Evolutionary conservation across 805 yeast species (phyloP).

Genomic region (Metschnikowia kofuensis): DNA sequence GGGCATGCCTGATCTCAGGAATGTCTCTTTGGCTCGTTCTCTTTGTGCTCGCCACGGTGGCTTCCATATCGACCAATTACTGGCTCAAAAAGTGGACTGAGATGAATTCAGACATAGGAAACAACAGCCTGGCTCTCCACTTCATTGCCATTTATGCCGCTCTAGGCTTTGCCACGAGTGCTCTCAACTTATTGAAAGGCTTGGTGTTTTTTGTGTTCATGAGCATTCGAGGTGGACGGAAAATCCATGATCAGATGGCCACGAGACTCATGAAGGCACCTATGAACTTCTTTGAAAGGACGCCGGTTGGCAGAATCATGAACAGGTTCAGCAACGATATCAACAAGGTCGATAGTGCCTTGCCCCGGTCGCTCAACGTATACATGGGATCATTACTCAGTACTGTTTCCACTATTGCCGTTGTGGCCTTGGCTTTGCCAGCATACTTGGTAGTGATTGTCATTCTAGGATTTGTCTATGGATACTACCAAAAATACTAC

Average conservation of each 20-base stretch:
- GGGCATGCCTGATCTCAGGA: constrained; percentile 56
- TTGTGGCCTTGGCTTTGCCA: constrained; percentile 57
- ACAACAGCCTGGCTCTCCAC: constrained; percentile 40
- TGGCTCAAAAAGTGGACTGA: constrained; percentile 76
- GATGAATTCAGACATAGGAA: constrained; percentile 36
- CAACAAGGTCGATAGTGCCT: constrained; percentile 50
- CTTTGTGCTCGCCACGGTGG: constrained; percentile 29
- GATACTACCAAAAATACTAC: constrained; percentile 69
- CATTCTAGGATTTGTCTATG: constrained; percentile 52
- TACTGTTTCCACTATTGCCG: constrained; percentile 47
- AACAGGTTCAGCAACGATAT: constrained; percentile 67
- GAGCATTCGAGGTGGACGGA: constrained; percentile 54
- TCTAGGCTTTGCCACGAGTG: constrained; percentile 52
- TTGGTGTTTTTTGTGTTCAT: constrained; percentile 50
- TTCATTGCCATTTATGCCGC: constrained; percentile 55
- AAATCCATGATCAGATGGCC: constrained; percentile 58
- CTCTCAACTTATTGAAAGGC: constrained; percentile 45
- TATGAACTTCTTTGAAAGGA: constrained; percentile 65
- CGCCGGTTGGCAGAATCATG: constrained; percentile 64
- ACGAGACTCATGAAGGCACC: constrained; percentile 53
- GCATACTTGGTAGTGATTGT: constrained; percentile 47
- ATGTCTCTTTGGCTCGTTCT: constrained; percentile 35
- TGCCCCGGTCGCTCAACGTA: constrained; percentile 53
- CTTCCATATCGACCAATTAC: constrained; percentile 47
- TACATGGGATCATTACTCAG: constrained; percentile 45